These are phyloP conservation scores for Stellera chamaejasme DNA, from an alignment of 345 rosid genomes.

Conservation along the genomic window DNA sequence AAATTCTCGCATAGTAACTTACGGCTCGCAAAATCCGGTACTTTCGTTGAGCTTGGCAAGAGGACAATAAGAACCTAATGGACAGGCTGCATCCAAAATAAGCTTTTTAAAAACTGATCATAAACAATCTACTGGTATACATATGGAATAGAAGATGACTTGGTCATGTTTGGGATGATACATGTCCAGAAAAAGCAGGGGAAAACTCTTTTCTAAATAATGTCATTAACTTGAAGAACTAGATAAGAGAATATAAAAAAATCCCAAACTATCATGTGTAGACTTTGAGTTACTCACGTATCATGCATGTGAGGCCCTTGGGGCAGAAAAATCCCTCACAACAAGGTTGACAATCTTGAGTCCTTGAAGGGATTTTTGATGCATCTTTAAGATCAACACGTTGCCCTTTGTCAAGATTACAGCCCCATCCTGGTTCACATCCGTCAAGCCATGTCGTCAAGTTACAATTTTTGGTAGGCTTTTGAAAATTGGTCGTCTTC, in stretches of 20 bases:
- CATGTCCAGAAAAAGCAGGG: too few relatives aligned
- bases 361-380: conserved; percentile 48
- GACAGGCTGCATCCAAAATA: conserved; percentile 58
- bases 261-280: too few relatives aligned
- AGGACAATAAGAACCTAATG: conserved; percentile 80
- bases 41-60: conserved; percentile 61
- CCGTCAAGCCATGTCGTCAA: conserved; percentile 66
- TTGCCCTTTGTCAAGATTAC: conserved; percentile 29
- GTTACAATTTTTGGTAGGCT: conserved; percentile 73
- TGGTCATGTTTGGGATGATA: too few relatives aligned
- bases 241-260: too few relatives aligned
- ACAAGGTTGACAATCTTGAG: conserved; percentile 66
- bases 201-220: too few relatives aligned
- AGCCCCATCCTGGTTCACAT: conserved; percentile 96
- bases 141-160: too few relatives aligned
- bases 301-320: conserved; percentile 89
- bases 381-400: conserved; percentile 35
- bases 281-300: conserved; percentile 45
- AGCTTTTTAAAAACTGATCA: background rate
- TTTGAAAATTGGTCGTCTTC: conserved; percentile 27
- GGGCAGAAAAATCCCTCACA: conserved; percentile 99
- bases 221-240: too few relatives aligned
- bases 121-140: too few relatives aligned
- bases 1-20: conserved; percentile 26
- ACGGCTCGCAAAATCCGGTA: conserved; percentile 81